phyloP scores from a whole-genome alignment of 140 eudicot species.

The Erigeron philadelphicus region DNA sequence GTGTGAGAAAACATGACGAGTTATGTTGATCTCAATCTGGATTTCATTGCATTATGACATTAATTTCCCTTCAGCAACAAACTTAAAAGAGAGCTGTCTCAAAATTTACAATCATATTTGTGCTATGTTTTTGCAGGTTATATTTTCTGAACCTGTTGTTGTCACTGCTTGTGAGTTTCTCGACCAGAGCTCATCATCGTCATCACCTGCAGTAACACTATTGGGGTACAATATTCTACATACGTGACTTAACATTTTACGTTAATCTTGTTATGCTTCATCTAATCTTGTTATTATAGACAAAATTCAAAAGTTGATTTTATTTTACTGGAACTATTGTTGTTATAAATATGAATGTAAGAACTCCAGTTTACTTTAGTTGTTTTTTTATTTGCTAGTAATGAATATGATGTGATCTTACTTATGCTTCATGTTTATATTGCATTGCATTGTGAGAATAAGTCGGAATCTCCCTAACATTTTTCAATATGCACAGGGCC shows the following conservation, averaged over 20 bases:
- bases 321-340: neutral
- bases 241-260: slow-evolving; percentile 19
- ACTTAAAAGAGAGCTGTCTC: neutral
- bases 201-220: slow-evolving; percentile 70
- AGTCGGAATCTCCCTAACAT: slow-evolving; percentile 1
- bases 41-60: too few species aligned
- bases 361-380: neutral
- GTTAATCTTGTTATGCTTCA: slow-evolving; percentile 13
- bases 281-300: neutral
- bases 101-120: neutral
- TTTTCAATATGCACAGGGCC: slow-evolving; percentile 45
- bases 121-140: slow-evolving; percentile 49
- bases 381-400: neutral
- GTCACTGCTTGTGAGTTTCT: slow-evolving; percentile 93
- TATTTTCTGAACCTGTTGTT: slow-evolving; percentile 85
- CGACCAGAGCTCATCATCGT: slow-evolving; percentile 79
- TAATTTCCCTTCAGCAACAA: neutral
- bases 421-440: slow-evolving; percentile 14
- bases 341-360: neutral
- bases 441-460: neutral
- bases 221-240: slow-evolving; percentile 47
- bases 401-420: neutral
- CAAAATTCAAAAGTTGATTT: neutral
- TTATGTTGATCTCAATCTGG: too few species aligned
- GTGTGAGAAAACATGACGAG: too few species aligned